phyloP scores from a whole-genome alignment of 805 yeast genomes.

The Cyberlindnera misumaiensis region DNA sequence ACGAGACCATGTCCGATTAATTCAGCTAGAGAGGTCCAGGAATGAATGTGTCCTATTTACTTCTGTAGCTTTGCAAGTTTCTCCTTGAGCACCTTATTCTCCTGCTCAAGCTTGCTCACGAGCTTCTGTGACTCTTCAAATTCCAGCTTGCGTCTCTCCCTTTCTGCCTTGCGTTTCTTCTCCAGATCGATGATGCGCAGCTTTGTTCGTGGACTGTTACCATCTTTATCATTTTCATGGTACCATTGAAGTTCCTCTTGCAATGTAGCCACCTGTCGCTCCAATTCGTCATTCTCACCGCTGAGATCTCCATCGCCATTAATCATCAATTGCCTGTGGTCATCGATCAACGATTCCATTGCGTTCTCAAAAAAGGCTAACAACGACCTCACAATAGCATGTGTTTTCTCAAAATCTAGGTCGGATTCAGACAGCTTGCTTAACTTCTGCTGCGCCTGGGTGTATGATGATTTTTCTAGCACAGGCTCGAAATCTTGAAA shows the following conservation, averaged over 20 bases:
- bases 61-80: conserved; percentile 12
- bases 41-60: background rate
- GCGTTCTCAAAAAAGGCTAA: conserved; percentile 56
- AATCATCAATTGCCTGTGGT: conserved; percentile 36
- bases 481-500: conserved; percentile 44
- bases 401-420: conserved; percentile 22
- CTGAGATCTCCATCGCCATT: background rate
- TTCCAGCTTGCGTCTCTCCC: conserved; percentile 63
- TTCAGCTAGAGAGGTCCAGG: background rate
- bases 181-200: conserved; percentile 56
- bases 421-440: conserved; percentile 30
- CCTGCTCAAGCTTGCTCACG: conserved; percentile 47
- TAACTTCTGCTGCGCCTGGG: conserved; percentile 51
- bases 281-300: conserved; percentile 5
- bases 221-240: conserved; percentile 2
- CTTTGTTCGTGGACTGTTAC: conserved; percentile 31
- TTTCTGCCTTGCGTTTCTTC: conserved; percentile 60
- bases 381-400: conserved; percentile 34
- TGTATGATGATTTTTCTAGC: conserved; percentile 50
- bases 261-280: conserved; percentile 10
- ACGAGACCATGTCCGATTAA: conserved; percentile 32
- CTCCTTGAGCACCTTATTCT: conserved; percentile 37
- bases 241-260: conserved; percentile 17
- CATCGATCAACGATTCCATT: conserved; percentile 48
- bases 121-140: conserved; percentile 46